Conservation (phyloP, 768 basidiomycete species). For the Termitomyces bulborhizus region DNA sequence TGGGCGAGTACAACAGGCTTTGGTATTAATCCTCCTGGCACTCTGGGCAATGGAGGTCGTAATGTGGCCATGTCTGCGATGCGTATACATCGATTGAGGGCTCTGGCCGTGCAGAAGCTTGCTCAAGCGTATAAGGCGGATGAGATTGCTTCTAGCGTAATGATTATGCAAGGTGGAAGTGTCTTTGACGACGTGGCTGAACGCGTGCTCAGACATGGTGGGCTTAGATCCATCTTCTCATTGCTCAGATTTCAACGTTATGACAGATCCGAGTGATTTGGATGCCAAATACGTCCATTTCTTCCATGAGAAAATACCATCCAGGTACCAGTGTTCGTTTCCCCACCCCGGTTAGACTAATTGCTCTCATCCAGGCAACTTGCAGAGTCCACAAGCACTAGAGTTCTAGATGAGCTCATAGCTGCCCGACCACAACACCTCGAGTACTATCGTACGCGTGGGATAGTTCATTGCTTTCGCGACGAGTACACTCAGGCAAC, state of each 20-base stretch:
- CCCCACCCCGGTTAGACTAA: slow-evolving; percentile 1
- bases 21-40: slow-evolving; percentile 55
- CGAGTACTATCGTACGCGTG: slow-evolving; percentile 85
- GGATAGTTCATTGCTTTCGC: slow-evolving; percentile 84
- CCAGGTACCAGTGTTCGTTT: slow-evolving; percentile 44
- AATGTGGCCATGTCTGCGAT: slow-evolving; percentile 81
- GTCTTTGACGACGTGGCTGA: slow-evolving; percentile 93
- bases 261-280: slow-evolving; percentile 62
- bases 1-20: slow-evolving; percentile 63
- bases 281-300: slow-evolving; percentile 90
- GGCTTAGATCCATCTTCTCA: slow-evolving; percentile 7
- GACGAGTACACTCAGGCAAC: slow-evolving; percentile 73
- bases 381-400: slow-evolving; percentile 76
- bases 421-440: slow-evolving; percentile 65
- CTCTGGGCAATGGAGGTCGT: slow-evolving; percentile 48
- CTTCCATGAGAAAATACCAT: slow-evolving; percentile 94
- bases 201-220: slow-evolving; percentile 64
- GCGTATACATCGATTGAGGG: slow-evolving; percentile 74
- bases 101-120: slow-evolving; percentile 80
- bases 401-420: slow-evolving; percentile 77
- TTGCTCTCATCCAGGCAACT: slow-evolving; percentile 52
- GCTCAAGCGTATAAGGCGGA: slow-evolving; percentile 83
- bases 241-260: neutral
- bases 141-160: slow-evolving; percentile 88
- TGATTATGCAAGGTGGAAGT: slow-evolving; percentile 93